A percentile compares a stretch with the other conserved stretches of the same genome.
phyloP scores from a whole-genome alignment of 371 early-diverging fungal genomes.

The Apophysomyces ossiformis region DNA sequence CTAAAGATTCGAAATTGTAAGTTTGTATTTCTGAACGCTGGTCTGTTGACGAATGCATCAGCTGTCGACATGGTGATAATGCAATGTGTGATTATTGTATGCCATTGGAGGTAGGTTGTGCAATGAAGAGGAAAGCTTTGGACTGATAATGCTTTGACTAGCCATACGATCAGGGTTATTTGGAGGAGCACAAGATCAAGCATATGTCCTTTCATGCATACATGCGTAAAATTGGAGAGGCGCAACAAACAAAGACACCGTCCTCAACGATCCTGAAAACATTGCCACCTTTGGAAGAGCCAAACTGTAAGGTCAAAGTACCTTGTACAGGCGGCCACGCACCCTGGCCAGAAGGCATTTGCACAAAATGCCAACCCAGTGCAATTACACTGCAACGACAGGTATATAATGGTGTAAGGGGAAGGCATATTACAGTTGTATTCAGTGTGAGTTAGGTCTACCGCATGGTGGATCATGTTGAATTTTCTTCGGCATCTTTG shows the following conservation, averaged over 20 bases:
- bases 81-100: slow-evolving; percentile 99
- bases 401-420: slow-evolving; percentile 41
- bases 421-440: slow-evolving; percentile 17
- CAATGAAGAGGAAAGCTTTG: not conserved
- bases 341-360: slow-evolving; percentile 94
- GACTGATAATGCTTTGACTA: slow-evolving; percentile 19
- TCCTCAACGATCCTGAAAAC: slow-evolving; percentile 45
- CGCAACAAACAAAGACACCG: slow-evolving; percentile 63
- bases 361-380: slow-evolving; percentile 97
- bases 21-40: slow-evolving; percentile 16
- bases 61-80: slow-evolving; percentile 89
- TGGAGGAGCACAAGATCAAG: slow-evolving; percentile 92
- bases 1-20: slow-evolving; percentile 83
- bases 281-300: slow-evolving; percentile 87
- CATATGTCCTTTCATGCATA: slow-evolving; percentile 97
- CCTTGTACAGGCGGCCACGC: slow-evolving; percentile 87
- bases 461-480: slow-evolving; percentile 98
- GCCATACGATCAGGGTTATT: slow-evolving; percentile 89
- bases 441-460: slow-evolving; percentile 67
- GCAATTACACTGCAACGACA: slow-evolving; percentile 91
- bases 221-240: slow-evolving; percentile 74
- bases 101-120: slow-evolving; percentile 81
- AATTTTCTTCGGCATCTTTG: slow-evolving; percentile 89
- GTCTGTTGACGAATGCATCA: slow-evolving; percentile 21
- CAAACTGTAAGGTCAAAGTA: slow-evolving; percentile 74